These are phyloP conservation scores for Ogataea nonfermentans DNA, from an alignment of 805 yeast species.

Conservation along the genomic window DNA sequence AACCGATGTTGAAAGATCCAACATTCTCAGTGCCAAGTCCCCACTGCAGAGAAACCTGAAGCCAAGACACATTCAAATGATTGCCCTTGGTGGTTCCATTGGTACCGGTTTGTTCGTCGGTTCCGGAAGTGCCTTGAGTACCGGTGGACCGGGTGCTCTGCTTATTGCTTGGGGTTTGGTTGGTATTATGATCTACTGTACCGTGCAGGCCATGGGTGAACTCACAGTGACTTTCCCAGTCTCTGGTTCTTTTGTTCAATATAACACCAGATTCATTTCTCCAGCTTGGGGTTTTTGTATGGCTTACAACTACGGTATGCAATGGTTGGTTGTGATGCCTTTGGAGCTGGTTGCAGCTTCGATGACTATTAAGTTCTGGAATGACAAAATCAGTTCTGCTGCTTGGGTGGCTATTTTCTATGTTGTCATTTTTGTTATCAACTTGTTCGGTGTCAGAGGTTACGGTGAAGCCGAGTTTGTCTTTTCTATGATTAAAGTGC, in stretches of 20 bases:
- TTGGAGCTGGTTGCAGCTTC: conserved; percentile 56
- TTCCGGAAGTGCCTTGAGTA: conserved; percentile 56
- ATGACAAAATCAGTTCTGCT: conserved; percentile 44
- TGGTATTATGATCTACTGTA: conserved; percentile 59
- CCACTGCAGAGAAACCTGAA: conserved; percentile 52
- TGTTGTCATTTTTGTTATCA: conserved; percentile 47
- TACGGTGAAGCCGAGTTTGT: conserved; percentile 69
- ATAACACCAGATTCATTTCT: conserved; percentile 57
- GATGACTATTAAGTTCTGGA: conserved; percentile 51
- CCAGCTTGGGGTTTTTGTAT: conserved; percentile 61
- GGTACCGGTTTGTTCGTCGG: conserved; percentile 85
- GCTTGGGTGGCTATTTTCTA: conserved; percentile 58
- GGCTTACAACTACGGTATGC: conserved; percentile 56
- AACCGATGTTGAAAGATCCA: conserved; percentile 46
- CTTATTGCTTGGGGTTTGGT: conserved; percentile 58
- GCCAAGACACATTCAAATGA: conserved; percentile 72
- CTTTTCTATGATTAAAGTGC: conserved; percentile 53
- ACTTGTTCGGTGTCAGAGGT: conserved; percentile 61
- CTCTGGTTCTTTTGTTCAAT: conserved; percentile 61
- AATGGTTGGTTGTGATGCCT: conserved; percentile 55
- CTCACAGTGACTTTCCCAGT: conserved; percentile 61
- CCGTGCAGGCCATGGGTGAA: conserved; percentile 67
- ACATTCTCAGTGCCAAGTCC: conserved; percentile 45
- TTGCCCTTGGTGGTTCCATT: conserved; percentile 80
- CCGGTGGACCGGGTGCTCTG: conserved; percentile 75